Evolutionary conservation across 2,329 filamentous ascomycete genomes (phyloP).

Genomic region (Hymenoscyphus albidus): DNA sequence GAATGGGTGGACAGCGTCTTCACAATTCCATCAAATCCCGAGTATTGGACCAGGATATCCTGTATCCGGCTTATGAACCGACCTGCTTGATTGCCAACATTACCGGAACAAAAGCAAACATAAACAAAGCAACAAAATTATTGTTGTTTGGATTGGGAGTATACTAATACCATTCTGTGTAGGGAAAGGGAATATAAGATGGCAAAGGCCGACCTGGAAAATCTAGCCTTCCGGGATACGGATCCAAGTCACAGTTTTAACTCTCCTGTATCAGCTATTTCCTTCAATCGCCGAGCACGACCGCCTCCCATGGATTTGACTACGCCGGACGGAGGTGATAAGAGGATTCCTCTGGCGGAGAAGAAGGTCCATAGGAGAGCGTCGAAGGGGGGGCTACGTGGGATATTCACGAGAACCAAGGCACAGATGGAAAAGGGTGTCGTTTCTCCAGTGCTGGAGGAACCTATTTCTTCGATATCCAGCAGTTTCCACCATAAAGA

Average conservation of each 20-base stretch:
- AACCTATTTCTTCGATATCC: conserved; percentile 4
- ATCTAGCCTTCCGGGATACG: conserved; percentile 9
- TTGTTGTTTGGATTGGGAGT: not conserved
- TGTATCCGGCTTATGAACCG: not conserved
- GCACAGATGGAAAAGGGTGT: conserved; percentile 20
- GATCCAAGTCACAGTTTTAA: conserved; percentile 16
- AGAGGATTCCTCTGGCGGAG: conserved; percentile 22
- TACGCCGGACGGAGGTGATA: conserved; percentile 11
- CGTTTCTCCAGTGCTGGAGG: conserved; percentile 22
- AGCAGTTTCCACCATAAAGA: not conserved
- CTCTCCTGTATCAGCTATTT: conserved; percentile 17
- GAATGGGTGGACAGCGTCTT: not conserved
- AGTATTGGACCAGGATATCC: not conserved
- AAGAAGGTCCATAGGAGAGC: conserved; percentile 26
- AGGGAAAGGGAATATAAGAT: conserved; percentile 2
- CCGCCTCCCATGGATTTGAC: conserved; percentile 27
- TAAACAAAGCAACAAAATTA: not conserved
- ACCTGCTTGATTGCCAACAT: not conserved
- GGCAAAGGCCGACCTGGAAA: not conserved
- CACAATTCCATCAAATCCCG: not conserved
- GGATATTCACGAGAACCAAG: conserved; percentile 32
- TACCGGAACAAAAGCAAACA: not conserved
- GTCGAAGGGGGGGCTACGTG: conserved; percentile 31
- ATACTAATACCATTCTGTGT: not conserved
- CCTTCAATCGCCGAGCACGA: conserved; percentile 23